Evolutionary conservation across 352 stramenopile genomes (phyloP).

Genomic region (Pythium myriotylum): DNA sequence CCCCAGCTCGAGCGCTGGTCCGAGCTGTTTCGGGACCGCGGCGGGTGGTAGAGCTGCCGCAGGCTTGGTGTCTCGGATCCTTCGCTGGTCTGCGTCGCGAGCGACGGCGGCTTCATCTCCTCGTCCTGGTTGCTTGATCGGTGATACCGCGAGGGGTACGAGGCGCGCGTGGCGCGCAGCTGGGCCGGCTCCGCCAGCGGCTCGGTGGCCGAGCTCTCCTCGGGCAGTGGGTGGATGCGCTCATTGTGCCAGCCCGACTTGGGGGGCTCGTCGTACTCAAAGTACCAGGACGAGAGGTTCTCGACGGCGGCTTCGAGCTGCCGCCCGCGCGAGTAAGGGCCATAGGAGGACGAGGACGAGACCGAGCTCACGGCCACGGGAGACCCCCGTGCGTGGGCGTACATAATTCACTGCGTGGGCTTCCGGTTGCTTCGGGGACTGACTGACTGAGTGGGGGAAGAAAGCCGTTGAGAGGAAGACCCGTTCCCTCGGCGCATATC

Average conservation of each 20-base stretch:
- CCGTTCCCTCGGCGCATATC: conserved; percentile 8
- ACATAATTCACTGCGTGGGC: conserved; percentile 13
- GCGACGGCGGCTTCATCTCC: conserved; percentile 11
- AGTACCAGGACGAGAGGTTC: conserved; percentile 68
- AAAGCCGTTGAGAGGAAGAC: conserved; percentile 2
- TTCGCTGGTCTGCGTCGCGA: conserved; percentile 12
- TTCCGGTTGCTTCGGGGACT: conserved; percentile 8
- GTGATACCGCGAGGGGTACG: no score
- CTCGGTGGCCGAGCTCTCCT: conserved; percentile 18
- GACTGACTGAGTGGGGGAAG: conserved; percentile 26
- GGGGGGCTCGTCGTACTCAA: conserved; percentile 38
- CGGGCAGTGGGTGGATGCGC: conserved; percentile 20
- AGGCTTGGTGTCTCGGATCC: conserved; percentile 4
- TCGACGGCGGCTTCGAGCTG: conserved; percentile 74
- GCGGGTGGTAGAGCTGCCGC: background rate
- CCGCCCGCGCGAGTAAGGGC: conserved; percentile 46
- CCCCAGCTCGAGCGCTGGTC: conserved; percentile 24
- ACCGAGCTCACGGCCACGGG: background rate
- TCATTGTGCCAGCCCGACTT: conserved; percentile 29
- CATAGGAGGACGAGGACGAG: conserved; percentile 3
- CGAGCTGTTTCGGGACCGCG: conserved; percentile 12
- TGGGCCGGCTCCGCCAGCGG: background rate
- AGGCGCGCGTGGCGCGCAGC: no score
- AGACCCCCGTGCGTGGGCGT: conserved; percentile 11
- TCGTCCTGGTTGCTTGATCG: conserved; percentile 21